Evolutionary conservation across 345 rosid genomes (phyloP).

Genomic region (Capsella bursapastoris): DNA sequence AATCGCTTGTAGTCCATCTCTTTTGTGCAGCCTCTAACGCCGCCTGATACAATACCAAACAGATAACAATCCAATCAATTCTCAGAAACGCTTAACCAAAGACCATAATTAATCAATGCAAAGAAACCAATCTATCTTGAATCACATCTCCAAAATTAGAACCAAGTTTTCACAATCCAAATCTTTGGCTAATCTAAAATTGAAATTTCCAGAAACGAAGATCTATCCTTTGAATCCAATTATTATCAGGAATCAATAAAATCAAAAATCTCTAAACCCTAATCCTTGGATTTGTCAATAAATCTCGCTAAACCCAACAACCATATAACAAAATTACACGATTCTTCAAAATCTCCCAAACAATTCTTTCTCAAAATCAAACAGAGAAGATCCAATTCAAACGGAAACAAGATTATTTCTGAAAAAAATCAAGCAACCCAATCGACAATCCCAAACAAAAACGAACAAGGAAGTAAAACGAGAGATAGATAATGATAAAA

Average conservation of each 20-base stretch:
- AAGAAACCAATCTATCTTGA: neutral
- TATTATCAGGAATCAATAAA: neutral
- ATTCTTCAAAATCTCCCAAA: neutral
- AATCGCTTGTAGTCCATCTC: constrained; percentile 85
- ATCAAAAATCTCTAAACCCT: neutral
- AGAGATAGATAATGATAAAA: neutral
- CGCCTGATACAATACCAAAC: constrained; percentile 46
- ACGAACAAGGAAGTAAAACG: neutral
- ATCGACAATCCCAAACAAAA: neutral
- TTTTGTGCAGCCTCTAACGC: constrained; percentile 60
- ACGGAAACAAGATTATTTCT: neutral
- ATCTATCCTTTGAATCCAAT: neutral
- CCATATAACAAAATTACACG: no score
- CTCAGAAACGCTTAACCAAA: neutral
- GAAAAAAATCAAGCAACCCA: neutral
- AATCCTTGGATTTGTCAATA: neutral
- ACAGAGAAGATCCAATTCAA: neutral
- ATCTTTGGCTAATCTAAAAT: constrained; percentile 11
- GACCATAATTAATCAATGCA: neutral
- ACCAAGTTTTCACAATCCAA: neutral
- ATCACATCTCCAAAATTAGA: neutral
- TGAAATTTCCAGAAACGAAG: neutral
- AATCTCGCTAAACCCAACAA: no score
- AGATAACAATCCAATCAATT: neutral
- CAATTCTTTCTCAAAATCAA: neutral